phyloP scores from a whole-genome alignment of 352 stramenopile genomes.

The Phytophthora macrochlamydospora region DNA sequence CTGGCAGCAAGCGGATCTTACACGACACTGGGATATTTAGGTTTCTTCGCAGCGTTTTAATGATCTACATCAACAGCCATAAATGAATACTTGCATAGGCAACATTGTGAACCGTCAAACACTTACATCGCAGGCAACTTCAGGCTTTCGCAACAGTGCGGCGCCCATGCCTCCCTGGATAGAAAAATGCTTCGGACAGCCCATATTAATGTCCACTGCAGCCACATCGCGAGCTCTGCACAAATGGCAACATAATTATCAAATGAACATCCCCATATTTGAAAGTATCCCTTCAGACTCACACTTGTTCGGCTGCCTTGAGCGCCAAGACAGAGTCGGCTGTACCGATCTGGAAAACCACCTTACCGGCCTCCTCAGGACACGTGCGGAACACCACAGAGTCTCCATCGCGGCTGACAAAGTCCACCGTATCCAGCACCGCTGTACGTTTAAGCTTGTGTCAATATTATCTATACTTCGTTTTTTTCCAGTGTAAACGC shows the following conservation, averaged over 20 bases:
- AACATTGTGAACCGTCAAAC: neutral
- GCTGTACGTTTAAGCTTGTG: constrained; percentile 27
- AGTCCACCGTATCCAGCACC: constrained; percentile 90
- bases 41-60: constrained; percentile 82
- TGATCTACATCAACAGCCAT: constrained; percentile 44
- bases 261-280: too few species aligned
- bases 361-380: constrained; percentile 71
- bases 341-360: constrained; percentile 92
- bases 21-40: constrained; percentile 86
- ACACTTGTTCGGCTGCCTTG: constrained; percentile 80
- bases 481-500: neutral
- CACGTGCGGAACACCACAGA: constrained; percentile 90
- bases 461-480: neutral
- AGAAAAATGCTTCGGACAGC: constrained; percentile 94
- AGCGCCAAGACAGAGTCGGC: constrained; percentile 76
- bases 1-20: constrained; percentile 87
- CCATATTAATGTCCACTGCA: constrained; percentile 95
- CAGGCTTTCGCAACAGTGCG: constrained; percentile 87
- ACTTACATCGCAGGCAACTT: constrained; percentile 84
- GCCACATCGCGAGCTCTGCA: constrained; percentile 82
- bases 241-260: neutral
- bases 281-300: constrained; percentile 21
- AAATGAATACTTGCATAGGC: neutral
- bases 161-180: constrained; percentile 92
- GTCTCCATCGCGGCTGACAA: constrained; percentile 83